Percentiles rank a stretch among this genome's conserved stretches.
These are phyloP conservation scores for Mrakiaceae sp. DNA, from an alignment of 1,284 basidiomycete genomes.

Conservation along the genomic window DNA sequence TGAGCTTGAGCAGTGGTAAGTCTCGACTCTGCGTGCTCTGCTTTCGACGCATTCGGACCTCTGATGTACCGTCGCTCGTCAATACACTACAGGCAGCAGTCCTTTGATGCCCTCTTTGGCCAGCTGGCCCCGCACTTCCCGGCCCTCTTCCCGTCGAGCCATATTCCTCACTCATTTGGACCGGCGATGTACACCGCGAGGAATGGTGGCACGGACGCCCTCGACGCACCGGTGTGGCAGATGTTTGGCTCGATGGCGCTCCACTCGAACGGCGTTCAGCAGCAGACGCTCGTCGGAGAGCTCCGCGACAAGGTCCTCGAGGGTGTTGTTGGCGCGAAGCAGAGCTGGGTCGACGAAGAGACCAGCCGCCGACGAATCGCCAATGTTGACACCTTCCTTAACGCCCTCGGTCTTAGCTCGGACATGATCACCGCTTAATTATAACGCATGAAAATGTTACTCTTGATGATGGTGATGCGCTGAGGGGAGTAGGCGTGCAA, in stretches of 20 bases:
- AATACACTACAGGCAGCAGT: constrained; percentile 49
- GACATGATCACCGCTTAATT: constrained; percentile 13
- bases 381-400: constrained; percentile 76
- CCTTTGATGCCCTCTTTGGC: constrained; percentile 75
- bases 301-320: constrained; percentile 87
- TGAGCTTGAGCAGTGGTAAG: constrained; percentile 76
- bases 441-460: no score
- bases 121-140: constrained; percentile 62
- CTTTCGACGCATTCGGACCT: not conserved
- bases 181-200: constrained; percentile 35
- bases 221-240: constrained; percentile 87
- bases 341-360: constrained; percentile 59
- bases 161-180: constrained; percentile 50
- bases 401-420: constrained; percentile 49
- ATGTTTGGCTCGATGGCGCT: constrained; percentile 81
- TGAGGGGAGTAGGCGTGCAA: no score
- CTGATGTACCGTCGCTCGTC: constrained; percentile 11
- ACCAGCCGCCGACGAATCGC: constrained; percentile 54
- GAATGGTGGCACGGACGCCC: constrained; percentile 46
- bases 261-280: constrained; percentile 70
- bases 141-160: constrained; percentile 79
- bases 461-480: no score
- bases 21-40: constrained; percentile 8
- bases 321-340: constrained; percentile 64
- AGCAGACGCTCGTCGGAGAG: constrained; percentile 68